Percentiles rank a stretch among this genome's conserved stretches.
Evolutionary conservation across 768 basidiomycete species (phyloP).

Genomic region (Boletus reticulatus): DNA sequence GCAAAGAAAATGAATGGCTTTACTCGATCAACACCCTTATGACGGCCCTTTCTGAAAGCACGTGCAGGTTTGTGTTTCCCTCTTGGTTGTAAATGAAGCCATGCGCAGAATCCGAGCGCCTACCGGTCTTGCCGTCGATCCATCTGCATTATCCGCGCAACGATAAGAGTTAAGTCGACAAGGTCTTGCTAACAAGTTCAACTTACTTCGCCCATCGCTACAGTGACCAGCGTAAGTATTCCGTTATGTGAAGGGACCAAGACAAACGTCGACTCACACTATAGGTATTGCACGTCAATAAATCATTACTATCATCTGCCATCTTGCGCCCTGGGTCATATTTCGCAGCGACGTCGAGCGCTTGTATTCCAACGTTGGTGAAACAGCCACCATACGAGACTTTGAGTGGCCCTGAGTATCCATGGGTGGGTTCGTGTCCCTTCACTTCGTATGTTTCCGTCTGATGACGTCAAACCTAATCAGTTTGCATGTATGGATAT

Average conservation of each 20-base stretch:
- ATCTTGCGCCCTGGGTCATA: constrained; percentile 45
- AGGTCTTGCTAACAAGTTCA: not conserved
- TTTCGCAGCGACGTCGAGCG: constrained; percentile 42
- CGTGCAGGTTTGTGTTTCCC: constrained; percentile 40
- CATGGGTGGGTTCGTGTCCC: not conserved
- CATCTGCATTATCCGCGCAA: constrained; percentile 38
- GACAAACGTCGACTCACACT: constrained; percentile 32
- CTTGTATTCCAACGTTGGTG: constrained; percentile 43
- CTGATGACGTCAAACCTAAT: not conserved
- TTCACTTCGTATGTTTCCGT: not conserved
- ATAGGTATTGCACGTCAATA: constrained; percentile 44
- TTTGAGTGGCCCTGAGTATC: not conserved
- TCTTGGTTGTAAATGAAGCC: constrained; percentile 49
- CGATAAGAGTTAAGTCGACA: not conserved
- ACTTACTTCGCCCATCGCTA: constrained; percentile 12
- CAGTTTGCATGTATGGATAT: not conserved
- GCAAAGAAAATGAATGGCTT: constrained; percentile 6
- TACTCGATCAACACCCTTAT: constrained; percentile 51
- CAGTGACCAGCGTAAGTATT: not conserved
- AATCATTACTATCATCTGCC: constrained; percentile 42
- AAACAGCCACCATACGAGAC: not conserved
- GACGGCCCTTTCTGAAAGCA: constrained; percentile 42
- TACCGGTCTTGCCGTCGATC: constrained; percentile 49
- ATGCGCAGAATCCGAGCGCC: constrained; percentile 55
- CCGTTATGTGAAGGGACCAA: not conserved